phyloP scores from a whole-genome alignment of 2,329 filamentous ascomycete genomes.

The Fusarium kyushuense region DNA sequence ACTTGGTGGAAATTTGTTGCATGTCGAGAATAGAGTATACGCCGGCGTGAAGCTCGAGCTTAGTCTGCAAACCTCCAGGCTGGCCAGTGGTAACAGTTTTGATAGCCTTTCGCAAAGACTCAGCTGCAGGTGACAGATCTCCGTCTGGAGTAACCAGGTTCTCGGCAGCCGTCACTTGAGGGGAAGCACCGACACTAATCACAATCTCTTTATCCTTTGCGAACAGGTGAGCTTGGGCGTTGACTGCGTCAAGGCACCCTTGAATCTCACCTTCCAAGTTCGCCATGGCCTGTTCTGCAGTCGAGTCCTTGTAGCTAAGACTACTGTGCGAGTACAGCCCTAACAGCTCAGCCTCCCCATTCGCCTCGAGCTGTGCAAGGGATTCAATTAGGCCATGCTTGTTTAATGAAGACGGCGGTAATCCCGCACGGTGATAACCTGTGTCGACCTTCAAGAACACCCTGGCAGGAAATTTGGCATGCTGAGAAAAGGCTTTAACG shows the following conservation, averaged over 20 bases:
- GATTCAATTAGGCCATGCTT: constrained; percentile 54
- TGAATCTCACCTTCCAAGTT: constrained; percentile 49
- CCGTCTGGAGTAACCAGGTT: constrained; percentile 34
- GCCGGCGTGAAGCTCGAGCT: constrained; percentile 72
- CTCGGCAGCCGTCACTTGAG: constrained; percentile 48
- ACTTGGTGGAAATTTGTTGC: constrained; percentile 72
- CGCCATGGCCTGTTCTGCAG: constrained; percentile 47
- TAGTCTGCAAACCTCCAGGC: constrained; percentile 24
- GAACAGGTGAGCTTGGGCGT: constrained; percentile 29
- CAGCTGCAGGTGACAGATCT: not conserved
- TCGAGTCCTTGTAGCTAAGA: constrained; percentile 49
- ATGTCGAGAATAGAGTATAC: constrained; percentile 74
- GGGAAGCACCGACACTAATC: constrained; percentile 52
- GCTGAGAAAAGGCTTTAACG: constrained; percentile 49
- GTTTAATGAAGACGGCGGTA: constrained; percentile 58
- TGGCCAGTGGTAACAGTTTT: not conserved
- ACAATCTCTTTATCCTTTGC: constrained; percentile 30
- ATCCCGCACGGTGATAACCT: constrained; percentile 72
- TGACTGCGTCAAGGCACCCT: constrained; percentile 47
- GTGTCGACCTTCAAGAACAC: constrained; percentile 73
- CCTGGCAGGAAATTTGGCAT: constrained; percentile 48
- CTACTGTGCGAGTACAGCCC: constrained; percentile 53
- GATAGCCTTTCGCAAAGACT: constrained; percentile 20
- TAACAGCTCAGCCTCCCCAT: constrained; percentile 26
- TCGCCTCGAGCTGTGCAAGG: constrained; percentile 47